Percentiles rank a stretch among this genome's conserved stretches.
phyloP scores from a whole-genome alignment of 352 stramenopile species.

The Phytophthora pluvialis region DNA sequence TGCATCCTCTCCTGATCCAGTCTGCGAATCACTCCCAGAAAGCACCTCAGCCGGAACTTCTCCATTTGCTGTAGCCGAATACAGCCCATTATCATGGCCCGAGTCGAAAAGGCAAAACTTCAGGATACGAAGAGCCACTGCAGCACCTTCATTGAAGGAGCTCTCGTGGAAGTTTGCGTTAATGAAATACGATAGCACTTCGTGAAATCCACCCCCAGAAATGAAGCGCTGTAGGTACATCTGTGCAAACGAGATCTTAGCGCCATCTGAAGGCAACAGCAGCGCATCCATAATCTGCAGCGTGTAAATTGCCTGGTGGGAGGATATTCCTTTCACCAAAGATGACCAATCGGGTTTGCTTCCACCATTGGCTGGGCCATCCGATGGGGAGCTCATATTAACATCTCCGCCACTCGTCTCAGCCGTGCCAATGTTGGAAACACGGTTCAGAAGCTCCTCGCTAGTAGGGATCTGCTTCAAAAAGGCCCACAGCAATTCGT shows the following conservation, averaged over 20 bases:
- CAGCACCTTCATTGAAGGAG: slow-evolving; percentile 86
- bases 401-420: slow-evolving; percentile 45
- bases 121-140: slow-evolving; percentile 82
- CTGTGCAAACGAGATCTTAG: slow-evolving; percentile 63
- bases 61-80: slow-evolving; percentile 42
- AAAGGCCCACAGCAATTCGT: slow-evolving; percentile 80
- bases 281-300: slow-evolving; percentile 89
- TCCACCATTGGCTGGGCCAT: slow-evolving; percentile 21
- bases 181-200: slow-evolving; percentile 88
- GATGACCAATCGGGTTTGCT: slow-evolving; percentile 67
- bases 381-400: slow-evolving; percentile 44
- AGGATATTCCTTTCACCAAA: slow-evolving; percentile 71
- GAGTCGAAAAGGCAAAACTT: slow-evolving; percentile 87
- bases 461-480: slow-evolving; percentile 87
- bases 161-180: slow-evolving; percentile 67
- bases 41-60: slow-evolving; percentile 23
- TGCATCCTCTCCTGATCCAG: slow-evolving; percentile 9
- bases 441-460: slow-evolving; percentile 61
- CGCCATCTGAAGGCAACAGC: slow-evolving; percentile 71
- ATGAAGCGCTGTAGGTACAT: slow-evolving; percentile 80
- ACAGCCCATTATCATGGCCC: slow-evolving; percentile 53
- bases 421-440: slow-evolving; percentile 59
- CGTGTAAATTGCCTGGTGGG: slow-evolving; percentile 87
- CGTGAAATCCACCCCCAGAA: slow-evolving; percentile 76
- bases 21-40: slow-evolving; percentile 24